Percentiles rank a stretch among this genome's conserved stretches.
phyloP scores from a whole-genome alignment of 2,329 filamentous ascomycete genomes.

The Fusarium illudens region DNA sequence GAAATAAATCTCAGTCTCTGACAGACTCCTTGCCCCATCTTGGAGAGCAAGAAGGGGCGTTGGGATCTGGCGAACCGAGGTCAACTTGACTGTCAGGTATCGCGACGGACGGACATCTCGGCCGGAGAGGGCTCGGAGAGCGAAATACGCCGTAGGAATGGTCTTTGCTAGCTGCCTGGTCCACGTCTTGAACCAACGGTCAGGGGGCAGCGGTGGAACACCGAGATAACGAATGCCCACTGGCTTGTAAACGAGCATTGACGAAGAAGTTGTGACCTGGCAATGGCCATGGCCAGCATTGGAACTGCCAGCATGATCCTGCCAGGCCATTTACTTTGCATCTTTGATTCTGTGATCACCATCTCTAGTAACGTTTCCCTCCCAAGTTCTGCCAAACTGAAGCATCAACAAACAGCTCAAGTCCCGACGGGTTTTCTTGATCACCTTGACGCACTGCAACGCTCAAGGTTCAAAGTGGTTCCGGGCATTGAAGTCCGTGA shows the following conservation, averaged over 20 bases:
- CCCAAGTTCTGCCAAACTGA: background rate
- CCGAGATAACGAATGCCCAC: background rate
- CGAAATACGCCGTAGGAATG: slow-evolving; percentile 1
- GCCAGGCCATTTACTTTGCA: background rate
- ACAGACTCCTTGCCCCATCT: background rate
- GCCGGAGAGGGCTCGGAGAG: slow-evolving; percentile 8
- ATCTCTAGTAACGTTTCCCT: background rate
- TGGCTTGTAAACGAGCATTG: slow-evolving; percentile 1
- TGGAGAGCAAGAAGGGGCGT: slow-evolving; percentile 5
- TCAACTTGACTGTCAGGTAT: slow-evolving; percentile 20
- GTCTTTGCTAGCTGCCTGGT: slow-evolving; percentile 6
- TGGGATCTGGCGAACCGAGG: slow-evolving; percentile 28
- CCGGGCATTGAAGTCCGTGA: slow-evolving; percentile 35
- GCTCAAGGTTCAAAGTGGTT: background rate
- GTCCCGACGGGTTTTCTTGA: background rate
- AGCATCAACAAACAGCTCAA: background rate
- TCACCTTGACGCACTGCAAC: slow-evolving; percentile 10
- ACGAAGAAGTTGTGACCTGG: background rate
- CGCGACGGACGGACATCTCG: slow-evolving; percentile 11
- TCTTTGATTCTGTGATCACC: background rate
- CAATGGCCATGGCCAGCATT: background rate
- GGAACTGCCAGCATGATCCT: background rate
- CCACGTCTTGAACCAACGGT: background rate
- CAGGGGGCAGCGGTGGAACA: slow-evolving; percentile 18
- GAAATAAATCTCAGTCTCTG: slow-evolving; percentile 6